Conservation (phyloP, 2,329 filamentous ascomycete genomes). For the Cryoendolithus antarcticus region DNA sequence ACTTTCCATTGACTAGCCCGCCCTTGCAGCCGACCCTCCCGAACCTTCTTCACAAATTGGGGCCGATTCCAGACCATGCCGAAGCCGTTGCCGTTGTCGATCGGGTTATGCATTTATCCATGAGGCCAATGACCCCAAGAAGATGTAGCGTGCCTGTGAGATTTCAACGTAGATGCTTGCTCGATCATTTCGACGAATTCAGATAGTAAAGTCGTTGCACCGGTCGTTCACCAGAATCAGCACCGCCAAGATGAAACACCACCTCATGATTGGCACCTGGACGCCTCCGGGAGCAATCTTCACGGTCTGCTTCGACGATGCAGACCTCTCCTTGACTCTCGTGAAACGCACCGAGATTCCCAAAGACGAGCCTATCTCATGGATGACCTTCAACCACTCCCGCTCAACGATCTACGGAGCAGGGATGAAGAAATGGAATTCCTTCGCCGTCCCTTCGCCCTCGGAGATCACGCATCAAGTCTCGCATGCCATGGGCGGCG, state of each 20-base stretch:
- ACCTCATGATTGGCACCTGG: conserved; percentile 85
- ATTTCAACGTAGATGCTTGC: too few species aligned
- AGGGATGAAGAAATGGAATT: conserved; percentile 89
- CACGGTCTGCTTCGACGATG: conserved; percentile 77
- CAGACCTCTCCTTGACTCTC: conserved; percentile 59
- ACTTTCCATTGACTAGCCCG: too few species aligned
- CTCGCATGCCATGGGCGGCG: conserved; percentile 63
- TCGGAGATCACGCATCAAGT: conserved; percentile 63
- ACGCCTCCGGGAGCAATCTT: conserved; percentile 82
- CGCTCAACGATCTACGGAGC: conserved; percentile 80
- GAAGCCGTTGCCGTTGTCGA: too few species aligned
- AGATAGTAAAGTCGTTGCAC: too few species aligned
- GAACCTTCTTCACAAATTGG: too few species aligned
- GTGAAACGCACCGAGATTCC: conserved; percentile 73
- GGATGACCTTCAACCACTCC: conserved; percentile 72
- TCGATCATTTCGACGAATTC: too few species aligned
- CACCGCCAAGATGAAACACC: conserved; percentile 57
- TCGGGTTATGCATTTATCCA: too few species aligned
- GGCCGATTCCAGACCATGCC: too few species aligned
- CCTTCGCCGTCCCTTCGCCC: conserved; percentile 63
- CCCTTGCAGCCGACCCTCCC: too few species aligned
- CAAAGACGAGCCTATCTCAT: conserved; percentile 76
- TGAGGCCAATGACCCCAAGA: too few species aligned
- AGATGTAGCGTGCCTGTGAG: too few species aligned
- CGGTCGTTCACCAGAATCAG: not conserved